A percentile compares a stretch with the other conserved stretches of the same genome.
Evolutionary conservation across 257 asterid species (phyloP).

Genomic region (Solanum acaule): DNA sequence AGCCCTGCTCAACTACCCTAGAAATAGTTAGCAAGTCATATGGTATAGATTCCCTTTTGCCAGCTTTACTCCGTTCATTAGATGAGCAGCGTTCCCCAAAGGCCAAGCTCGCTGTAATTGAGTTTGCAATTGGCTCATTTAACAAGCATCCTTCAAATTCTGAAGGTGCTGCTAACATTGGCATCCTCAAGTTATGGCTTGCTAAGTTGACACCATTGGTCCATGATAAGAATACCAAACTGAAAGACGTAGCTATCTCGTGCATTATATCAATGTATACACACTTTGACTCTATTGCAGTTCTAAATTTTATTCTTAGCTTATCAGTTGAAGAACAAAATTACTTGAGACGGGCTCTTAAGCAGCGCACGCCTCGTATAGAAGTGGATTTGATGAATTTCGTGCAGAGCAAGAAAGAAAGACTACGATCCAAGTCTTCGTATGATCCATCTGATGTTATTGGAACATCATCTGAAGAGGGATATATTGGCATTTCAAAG

Average conservation of each 20-base stretch:
- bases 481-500: slow-evolving; percentile 58
- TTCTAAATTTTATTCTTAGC: slow-evolving; percentile 77
- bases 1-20: slow-evolving; percentile 85
- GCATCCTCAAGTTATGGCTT: slow-evolving; percentile 94
- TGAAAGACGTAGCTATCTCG: slow-evolving; percentile 85
- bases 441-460: slow-evolving; percentile 81
- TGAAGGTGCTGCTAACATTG: slow-evolving; percentile 76
- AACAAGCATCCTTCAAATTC: slow-evolving; percentile 70
- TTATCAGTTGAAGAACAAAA: slow-evolving; percentile 95
- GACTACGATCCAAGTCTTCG: slow-evolving; percentile 51
- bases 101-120: slow-evolving; percentile 97
- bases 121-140: slow-evolving; percentile 88
- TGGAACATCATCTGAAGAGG: slow-evolving; percentile 94
- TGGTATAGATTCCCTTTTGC: slow-evolving; percentile 88
- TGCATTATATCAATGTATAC: slow-evolving; percentile 88
- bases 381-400: slow-evolving; percentile 97
- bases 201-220: slow-evolving; percentile 80
- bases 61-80: slow-evolving; percentile 89
- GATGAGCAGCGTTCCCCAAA: slow-evolving; percentile 99
- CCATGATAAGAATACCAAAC: slow-evolving; percentile 84
- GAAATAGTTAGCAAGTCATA: slow-evolving; percentile 87
- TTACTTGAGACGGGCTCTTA: slow-evolving; percentile 87
- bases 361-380: slow-evolving; percentile 95
- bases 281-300: slow-evolving; percentile 73
- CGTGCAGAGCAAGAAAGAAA: slow-evolving; percentile 92